Conservation (phyloP, 169 alveolate genomes). For the Plasmodium gonderi region DNA sequence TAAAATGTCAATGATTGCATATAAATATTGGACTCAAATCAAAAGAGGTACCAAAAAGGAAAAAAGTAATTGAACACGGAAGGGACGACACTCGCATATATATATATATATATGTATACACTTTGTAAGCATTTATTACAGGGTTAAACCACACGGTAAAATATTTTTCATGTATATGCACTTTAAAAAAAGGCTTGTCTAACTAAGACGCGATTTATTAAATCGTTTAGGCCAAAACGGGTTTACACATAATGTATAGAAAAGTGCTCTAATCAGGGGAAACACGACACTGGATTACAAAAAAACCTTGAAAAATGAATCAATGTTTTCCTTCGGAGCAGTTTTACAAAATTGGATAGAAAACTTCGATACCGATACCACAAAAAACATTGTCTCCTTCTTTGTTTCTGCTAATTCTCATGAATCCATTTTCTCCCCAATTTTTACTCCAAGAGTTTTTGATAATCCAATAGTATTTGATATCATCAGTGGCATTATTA, state of each 20-base stretch:
- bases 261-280: not conserved
- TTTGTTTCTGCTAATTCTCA: conserved; percentile 78
- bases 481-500: conserved; percentile 13
- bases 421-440: conserved; percentile 91
- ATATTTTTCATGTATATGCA: not conserved
- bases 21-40: not conserved
- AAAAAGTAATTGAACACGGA: no score
- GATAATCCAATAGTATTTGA: conserved; percentile 84
- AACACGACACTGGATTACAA: not conserved
- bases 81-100: not conserved
- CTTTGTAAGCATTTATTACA: not conserved
- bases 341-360: conserved; percentile 38
- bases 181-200: not conserved
- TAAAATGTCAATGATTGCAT: not conserved
- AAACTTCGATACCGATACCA: conserved; percentile 58
- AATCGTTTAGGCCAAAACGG: not conserved
- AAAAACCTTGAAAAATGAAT: no score
- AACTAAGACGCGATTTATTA: not conserved
- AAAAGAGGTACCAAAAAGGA: not conserved
- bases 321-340: no score
- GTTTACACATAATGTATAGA: not conserved
- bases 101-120: not conserved
- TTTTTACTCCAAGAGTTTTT: conserved; percentile 89
- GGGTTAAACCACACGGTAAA: not conserved
- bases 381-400: conserved; percentile 60